Evolutionary conservation across 208 protist genomes (phyloP).

Genomic region (Acanthamoeba castellanii): DNA sequence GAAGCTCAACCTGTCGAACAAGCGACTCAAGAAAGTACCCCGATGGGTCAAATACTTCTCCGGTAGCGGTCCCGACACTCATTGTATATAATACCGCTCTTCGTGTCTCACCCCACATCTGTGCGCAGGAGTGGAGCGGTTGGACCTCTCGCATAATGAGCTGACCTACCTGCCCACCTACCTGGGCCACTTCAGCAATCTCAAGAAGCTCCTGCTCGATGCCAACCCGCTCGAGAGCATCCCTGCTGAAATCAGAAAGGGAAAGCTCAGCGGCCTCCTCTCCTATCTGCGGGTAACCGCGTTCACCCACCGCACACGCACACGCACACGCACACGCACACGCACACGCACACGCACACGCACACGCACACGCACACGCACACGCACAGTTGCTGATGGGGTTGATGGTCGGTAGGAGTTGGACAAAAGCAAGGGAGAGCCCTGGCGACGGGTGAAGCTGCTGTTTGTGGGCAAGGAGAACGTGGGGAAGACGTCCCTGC

Average conservation of each 20-base stretch:
- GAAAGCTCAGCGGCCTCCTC: conserved; percentile 30
- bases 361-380: background rate
- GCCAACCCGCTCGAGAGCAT: conserved; percentile 67
- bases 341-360: too few species aligned
- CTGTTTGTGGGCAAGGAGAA: conserved; percentile 63
- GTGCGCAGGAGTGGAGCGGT: conserved; percentile 38
- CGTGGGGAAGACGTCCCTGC: conserved; percentile 51
- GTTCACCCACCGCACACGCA: too few species aligned
- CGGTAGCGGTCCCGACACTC: background rate
- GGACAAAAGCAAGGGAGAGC: conserved; percentile 67
- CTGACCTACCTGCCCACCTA: conserved; percentile 59
- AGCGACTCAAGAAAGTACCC: conserved; percentile 40
- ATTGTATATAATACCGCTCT: too few species aligned
- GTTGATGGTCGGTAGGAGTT: conserved; percentile 9
- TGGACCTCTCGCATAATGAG: conserved; percentile 55
- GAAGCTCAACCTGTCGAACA: conserved; percentile 55
- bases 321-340: background rate
- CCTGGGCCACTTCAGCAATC: conserved; percentile 37
- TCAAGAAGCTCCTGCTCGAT: conserved; percentile 53
- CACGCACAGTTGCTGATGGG: background rate
- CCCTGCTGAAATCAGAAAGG: conserved; percentile 23
- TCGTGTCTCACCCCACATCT: too few species aligned
- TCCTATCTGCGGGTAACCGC: conserved; percentile 39
- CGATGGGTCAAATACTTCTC: conserved; percentile 59
- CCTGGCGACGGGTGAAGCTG: conserved; percentile 62